phyloP scores from a whole-genome alignment of 2,329 filamentous ascomycete genomes.

The Aspergillus pseudoglaucus region DNA sequence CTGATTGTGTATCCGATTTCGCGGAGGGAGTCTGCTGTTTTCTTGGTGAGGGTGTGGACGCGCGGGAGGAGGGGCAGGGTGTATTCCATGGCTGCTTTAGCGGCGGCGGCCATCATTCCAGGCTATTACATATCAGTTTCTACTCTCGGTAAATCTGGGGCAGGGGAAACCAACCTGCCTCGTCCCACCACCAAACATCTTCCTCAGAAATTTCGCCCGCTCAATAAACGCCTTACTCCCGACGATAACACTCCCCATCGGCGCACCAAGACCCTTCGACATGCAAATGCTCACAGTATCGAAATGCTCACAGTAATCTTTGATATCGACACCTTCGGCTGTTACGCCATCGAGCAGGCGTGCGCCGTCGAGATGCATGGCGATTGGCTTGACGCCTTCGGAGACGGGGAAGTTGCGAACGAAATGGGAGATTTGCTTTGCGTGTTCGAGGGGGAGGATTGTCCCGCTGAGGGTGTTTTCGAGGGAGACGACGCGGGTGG shows the following conservation, averaged over 20 bases:
- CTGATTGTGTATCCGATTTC: conserved; percentile 16
- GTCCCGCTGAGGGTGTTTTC: conserved; percentile 24
- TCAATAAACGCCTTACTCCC: conserved; percentile 21
- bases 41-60: conserved; percentile 16
- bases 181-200: conserved; percentile 28
- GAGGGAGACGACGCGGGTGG: conserved; percentile 24
- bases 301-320: conserved; percentile 26
- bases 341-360: conserved; percentile 23
- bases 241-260: conserved; percentile 26
- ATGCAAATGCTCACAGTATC: conserved; percentile 29
- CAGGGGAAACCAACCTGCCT: conserved; percentile 19
- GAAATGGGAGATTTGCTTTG: conserved; percentile 22
- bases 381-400: conserved; percentile 15
- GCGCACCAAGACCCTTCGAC: conserved; percentile 28
- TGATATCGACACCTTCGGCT: conserved; percentile 17
- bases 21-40: conserved; percentile 14
- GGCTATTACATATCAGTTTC: conserved; percentile 10
- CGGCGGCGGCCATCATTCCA: conserved; percentile 25
- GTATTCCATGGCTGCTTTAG: conserved; percentile 15
- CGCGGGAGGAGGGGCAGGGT: conserved; percentile 15
- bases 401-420: conserved; percentile 20
- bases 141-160: neutral
- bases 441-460: conserved; percentile 22
- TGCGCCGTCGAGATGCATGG: conserved; percentile 26
- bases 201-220: conserved; percentile 24